These are phyloP conservation scores for Stentor roeselii DNA, from an alignment of 73 alveolate species.

Conservation along the genomic window DNA sequence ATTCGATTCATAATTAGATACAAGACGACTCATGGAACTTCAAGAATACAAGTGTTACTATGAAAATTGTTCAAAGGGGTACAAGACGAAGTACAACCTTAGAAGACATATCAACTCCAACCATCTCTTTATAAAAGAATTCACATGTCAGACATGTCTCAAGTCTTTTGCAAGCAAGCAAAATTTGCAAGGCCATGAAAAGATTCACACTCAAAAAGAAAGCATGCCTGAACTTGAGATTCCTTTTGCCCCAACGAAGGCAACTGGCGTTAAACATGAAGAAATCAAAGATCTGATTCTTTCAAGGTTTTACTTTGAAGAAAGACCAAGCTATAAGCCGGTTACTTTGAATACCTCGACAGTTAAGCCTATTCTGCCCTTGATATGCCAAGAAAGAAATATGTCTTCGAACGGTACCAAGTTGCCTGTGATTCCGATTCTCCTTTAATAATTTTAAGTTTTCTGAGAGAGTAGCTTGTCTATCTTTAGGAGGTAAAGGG, in stretches of 20 bases:
- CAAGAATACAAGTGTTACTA: constrained; percentile 1
- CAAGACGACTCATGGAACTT: no score
- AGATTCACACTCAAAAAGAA: neutral
- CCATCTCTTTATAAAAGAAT: neutral
- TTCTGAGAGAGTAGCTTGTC: no score
- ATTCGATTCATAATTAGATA: no score
- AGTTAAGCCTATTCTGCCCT: neutral
- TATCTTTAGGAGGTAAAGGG: no score
- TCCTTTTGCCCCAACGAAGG: neutral
- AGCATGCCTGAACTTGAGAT: neutral
- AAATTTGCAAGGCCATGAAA: constrained; percentile 18
- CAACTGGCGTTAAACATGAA: neutral
- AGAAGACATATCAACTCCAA: neutral
- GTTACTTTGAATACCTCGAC: neutral
- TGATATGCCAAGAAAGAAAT: neutral
- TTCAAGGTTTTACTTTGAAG: neutral
- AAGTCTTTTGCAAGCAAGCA: constrained; percentile 24
- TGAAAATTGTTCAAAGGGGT: neutral
- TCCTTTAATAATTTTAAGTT: neutral
- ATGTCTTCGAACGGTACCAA: neutral
- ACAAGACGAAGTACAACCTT: constrained; percentile 5
- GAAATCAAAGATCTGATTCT: neutral
- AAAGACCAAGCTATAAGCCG: neutral
- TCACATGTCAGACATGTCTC: neutral
- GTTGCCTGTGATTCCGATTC: neutral